Evolutionary conservation across 768 basidiomycete species (phyloP).

Genomic region (Cystofilobasidium macerans): DNA sequence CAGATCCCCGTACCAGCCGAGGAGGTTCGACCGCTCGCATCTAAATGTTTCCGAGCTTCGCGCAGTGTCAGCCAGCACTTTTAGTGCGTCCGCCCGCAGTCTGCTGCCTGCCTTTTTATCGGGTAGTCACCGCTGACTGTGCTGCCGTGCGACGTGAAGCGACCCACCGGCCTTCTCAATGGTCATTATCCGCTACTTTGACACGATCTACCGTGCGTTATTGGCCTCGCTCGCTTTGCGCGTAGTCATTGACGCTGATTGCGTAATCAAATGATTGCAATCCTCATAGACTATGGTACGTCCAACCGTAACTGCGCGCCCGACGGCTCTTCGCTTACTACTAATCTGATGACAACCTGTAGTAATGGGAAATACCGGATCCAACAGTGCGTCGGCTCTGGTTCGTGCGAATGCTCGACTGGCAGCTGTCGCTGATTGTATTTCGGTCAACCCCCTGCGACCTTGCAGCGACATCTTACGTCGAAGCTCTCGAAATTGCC

Average conservation of each 20-base stretch:
- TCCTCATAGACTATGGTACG: neutral
- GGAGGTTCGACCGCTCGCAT: slow-evolving; percentile 69
- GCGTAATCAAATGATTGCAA: too few species aligned
- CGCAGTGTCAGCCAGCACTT: slow-evolving; percentile 26
- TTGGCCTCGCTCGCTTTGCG: neutral
- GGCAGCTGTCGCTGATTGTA: too few species aligned
- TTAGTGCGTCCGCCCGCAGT: neutral
- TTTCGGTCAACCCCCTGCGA: too few species aligned
- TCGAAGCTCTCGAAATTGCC: slow-evolving; percentile 68
- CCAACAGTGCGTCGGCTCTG: slow-evolving; percentile 14
- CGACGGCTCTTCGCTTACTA: neutral
- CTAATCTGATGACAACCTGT: neutral
- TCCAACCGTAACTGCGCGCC: neutral
- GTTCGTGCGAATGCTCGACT: too few species aligned
- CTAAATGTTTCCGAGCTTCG: slow-evolving; percentile 56
- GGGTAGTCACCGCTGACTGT: neutral
- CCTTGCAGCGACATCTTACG: slow-evolving; percentile 53
- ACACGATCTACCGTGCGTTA: slow-evolving; percentile 10
- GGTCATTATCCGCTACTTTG: slow-evolving; percentile 19
- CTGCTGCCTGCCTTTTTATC: neutral
- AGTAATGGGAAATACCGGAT: slow-evolving; percentile 12
- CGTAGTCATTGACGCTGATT: too few species aligned
- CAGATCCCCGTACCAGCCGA: slow-evolving; percentile 67
- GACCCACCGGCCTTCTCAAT: slow-evolving; percentile 16
- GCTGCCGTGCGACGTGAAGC: neutral